Base-by-base conservation (phyloP, 2,329 filamentous ascomycete species). In the Fusarium staphyleae region DNA sequence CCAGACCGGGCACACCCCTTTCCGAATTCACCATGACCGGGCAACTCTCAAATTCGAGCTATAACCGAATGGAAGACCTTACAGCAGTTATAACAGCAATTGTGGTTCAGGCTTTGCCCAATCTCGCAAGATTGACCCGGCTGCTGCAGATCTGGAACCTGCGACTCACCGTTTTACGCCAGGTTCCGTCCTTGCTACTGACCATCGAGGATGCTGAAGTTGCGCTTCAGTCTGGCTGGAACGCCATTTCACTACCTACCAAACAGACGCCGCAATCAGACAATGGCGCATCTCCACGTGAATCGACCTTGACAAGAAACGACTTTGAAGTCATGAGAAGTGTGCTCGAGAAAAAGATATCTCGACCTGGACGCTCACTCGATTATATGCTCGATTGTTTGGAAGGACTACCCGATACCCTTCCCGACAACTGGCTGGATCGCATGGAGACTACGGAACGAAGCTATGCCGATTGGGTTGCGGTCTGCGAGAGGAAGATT, bases 41-140 rank as follows among this genome's bases (percentile, higher is more conserved):
- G 10, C 79, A 79, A 10, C 76, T 79, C 39, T 72, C 79, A 58
- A 66, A 76, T 66, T 77, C 84, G 2, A 77, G 71, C 40, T 90
- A 90, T 72, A 84, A 83, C 57, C 87, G 83, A 55, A 85, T 98
- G 79, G 92, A 95, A 65, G 95, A 98, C 72, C 86, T 96, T 66
- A 93, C 91, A 8, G 91, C 93, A 18, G 82, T 98, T 39, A 84
- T 98, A 50, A 97, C 95, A 1, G 90, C 93, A 22, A 96, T 93
- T 28, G 89, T 96, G 14, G 76, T 99, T n/a, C 90, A 95, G 69
- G 86, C 91, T 3, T 80, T 99, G 15, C 95, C 95, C 1, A 87
- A 89, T 53, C 76, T 97, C 34, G 88, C 91, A 9, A 87, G 83
- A 48, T 75, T 99, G 16, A 86, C 85, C 48, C 81, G 83, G 8